Base-by-base conservation (phyloP, 108 stramenopile species). In the Fistulifera solaris region DNA sequence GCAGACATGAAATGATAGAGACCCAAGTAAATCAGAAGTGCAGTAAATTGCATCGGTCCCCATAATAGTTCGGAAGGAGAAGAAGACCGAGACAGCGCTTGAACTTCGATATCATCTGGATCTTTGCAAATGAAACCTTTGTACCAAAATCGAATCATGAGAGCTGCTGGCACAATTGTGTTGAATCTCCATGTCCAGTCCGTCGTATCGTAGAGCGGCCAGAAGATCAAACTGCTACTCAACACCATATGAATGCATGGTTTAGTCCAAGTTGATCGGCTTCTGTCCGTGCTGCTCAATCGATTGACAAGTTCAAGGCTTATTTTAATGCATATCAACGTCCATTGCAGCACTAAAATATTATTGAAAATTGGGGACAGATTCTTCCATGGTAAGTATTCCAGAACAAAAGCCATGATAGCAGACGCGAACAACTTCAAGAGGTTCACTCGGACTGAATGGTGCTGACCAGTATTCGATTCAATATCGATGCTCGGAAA, bases 171-270 rank as follows among this genome's bases (percentile, higher is more conserved):
- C 2, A 87, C 66, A n/a, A 78, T 45, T 1, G 67, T 68, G 59
- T 82, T 79, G 17, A 87, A 49, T 35, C 78, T 62, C 85, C 85
- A 87, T n/a, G 69, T 70, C 80, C 80, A 81, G 7, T 57, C 56
- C 18, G 14, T 7, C 26, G 52, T 14, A 46, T 78, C 77, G 57
- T 76, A 87, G 22, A 73, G 40, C 0, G 81, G 79, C 85, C 85
- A 87, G 48, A 82, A 83, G 7, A 87, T 27, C 0, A 87, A 53
- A 8, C 38, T 43, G 16, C 67, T 72, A 8, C 76, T 66, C 18
- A 80, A 69, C 14, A 48, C 40, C 19, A 81, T 48, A 49, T 89
- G 83, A 4, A 83, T 63, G 21, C 81, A 54, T 22, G 71, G 67
- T 18, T 82, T 58, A 10, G 72, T 64, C 14, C 15, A 57, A 42